Evolutionary conservation across 2,329 filamentous ascomycete species (phyloP).

Genomic region (Xylariaceae sp.): DNA sequence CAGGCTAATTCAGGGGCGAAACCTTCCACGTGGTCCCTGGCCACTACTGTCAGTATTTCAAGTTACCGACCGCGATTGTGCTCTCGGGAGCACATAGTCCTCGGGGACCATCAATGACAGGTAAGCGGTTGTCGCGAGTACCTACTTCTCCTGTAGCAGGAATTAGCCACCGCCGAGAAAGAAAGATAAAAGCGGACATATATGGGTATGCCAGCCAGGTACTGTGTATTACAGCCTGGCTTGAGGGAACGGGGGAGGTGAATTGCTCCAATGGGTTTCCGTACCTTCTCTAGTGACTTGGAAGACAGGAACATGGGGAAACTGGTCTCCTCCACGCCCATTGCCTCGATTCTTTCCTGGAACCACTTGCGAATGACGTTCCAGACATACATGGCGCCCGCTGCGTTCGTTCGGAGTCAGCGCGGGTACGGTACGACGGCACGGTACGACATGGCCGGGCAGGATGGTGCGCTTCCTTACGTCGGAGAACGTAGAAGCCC

Average conservation of each 20-base stretch:
- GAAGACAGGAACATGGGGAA: conserved; percentile 94
- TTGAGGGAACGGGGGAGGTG: too few species aligned
- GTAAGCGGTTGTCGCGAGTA: too few species aligned
- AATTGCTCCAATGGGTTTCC: conserved; percentile 1
- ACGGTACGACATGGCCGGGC: too few species aligned
- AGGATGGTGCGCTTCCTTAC: too few species aligned
- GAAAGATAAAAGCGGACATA: too few species aligned
- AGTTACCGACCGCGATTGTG: too few species aligned
- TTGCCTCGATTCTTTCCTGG: conserved; percentile 69
- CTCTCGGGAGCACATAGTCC: too few species aligned
- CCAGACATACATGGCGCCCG: conserved; percentile 60
- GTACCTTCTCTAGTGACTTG: conserved; percentile 69
- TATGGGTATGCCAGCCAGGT: too few species aligned
- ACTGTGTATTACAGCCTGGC: not conserved
- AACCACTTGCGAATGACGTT: conserved; percentile 60
- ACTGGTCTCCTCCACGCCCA: conserved; percentile 92
- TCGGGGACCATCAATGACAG: too few species aligned
- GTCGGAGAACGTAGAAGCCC: conserved; percentile 92
- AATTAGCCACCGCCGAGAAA: too few species aligned
- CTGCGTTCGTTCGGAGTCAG: conserved; percentile 9
- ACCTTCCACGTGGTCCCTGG: conserved; percentile 97
- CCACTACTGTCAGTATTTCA: too few species aligned
- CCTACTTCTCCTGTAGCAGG: conserved; percentile 16
- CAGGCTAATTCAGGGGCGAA: conserved; percentile 90
- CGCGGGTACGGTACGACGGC: not conserved